These are phyloP conservation scores for Epichloe hybrida DNA, from an alignment of 2,329 filamentous ascomycete species.

Conservation along the genomic window DNA sequence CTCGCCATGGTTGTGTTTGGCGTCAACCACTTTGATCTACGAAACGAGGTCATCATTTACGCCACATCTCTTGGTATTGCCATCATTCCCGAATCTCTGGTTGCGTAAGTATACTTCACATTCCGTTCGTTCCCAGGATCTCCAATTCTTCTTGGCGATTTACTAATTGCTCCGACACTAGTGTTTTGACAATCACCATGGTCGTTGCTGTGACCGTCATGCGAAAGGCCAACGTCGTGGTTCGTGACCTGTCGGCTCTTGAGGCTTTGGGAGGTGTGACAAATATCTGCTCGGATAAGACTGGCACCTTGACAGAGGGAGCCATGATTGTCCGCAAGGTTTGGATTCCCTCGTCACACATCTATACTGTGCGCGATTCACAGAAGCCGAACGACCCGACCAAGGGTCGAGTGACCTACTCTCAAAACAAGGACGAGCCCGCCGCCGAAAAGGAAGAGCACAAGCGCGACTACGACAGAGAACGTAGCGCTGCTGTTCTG, in stretches of 20 bases:
- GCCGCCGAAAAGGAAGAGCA: constrained; percentile 22
- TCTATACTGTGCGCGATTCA: constrained; percentile 48
- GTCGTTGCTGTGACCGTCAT: constrained; percentile 51
- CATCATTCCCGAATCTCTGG: constrained; percentile 51
- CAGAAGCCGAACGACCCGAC: constrained; percentile 49
- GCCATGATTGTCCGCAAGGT: constrained; percentile 58
- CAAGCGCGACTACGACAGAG: constrained; percentile 42
- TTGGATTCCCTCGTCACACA: constrained; percentile 45
- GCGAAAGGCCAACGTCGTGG: constrained; percentile 50
- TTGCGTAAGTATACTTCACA: constrained; percentile 33
- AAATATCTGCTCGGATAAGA: constrained; percentile 63
- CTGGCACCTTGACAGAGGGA: constrained; percentile 54
- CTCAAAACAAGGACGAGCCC: constrained; percentile 22
- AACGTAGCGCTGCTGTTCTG: constrained; percentile 45
- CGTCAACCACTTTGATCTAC: constrained; percentile 38
- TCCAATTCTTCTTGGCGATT: constrained; percentile 7
- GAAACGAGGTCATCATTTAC: constrained; percentile 42
- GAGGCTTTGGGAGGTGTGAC: constrained; percentile 59
- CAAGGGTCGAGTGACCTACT: constrained; percentile 37
- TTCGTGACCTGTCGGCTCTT: constrained; percentile 51
- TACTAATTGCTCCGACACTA: constrained; percentile 3
- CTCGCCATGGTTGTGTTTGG: constrained; percentile 45
- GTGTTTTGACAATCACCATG: constrained; percentile 57
- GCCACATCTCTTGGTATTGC: constrained; percentile 45
- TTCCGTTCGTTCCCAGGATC: not conserved